Evolutionary conservation across 108 stramenopile species (phyloP).

Genomic region (Conticribra guillardii): DNA sequence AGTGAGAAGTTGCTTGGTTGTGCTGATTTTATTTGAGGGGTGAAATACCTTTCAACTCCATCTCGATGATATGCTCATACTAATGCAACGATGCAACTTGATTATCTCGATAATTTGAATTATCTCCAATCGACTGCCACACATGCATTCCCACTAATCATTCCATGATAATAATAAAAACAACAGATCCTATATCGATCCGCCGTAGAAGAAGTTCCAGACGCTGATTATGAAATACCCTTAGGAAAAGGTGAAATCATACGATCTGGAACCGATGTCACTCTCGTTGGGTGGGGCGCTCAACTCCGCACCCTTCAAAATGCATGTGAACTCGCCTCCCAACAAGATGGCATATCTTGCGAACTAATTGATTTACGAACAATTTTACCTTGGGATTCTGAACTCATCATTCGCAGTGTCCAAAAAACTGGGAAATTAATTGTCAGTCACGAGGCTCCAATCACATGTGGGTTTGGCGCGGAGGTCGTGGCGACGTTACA

Average conservation of each 20-base stretch:
- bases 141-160: too few relatives aligned
- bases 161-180: too few relatives aligned
- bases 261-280: slow-evolving; percentile 87
- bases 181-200: slow-evolving; percentile 95
- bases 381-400: slow-evolving; percentile 94
- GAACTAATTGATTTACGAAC: slow-evolving; percentile 97
- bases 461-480: slow-evolving; percentile 93
- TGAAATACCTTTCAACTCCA: too few relatives aligned
- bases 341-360: slow-evolving; percentile 81
- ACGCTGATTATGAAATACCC: slow-evolving; percentile 92
- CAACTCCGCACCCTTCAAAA: slow-evolving; percentile 79
- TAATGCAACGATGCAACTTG: too few relatives aligned
- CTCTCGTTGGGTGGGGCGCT: slow-evolving; percentile 94
- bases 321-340: slow-evolving; percentile 82
- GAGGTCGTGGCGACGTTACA: slow-evolving; percentile 88
- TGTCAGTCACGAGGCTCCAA: slow-evolving; percentile 96
- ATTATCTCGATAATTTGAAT: too few relatives aligned
- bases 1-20: too few relatives aligned
- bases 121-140: too few relatives aligned
- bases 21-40: too few relatives aligned
- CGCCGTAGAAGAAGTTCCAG: slow-evolving; percentile 93
- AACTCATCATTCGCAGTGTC: slow-evolving; percentile 81
- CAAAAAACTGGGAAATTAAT: slow-evolving; percentile 94
- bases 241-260: slow-evolving; percentile 92
- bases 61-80: too few relatives aligned